Evolutionary conservation across 306 rosid genomes (phyloP).

Genomic region (Bauhinia variegata): DNA sequence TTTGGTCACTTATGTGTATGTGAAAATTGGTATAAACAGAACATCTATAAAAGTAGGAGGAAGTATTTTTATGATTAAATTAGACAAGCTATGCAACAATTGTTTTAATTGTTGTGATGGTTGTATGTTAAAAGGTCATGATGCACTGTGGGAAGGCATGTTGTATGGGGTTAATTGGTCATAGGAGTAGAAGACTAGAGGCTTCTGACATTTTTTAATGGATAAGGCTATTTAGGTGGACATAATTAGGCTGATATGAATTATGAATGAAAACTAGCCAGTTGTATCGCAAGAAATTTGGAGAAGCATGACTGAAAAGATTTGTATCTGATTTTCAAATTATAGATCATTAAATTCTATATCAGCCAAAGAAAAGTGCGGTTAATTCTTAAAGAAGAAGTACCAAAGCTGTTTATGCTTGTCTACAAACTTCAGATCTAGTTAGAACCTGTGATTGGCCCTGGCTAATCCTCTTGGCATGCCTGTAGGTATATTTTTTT

Average conservation of each 20-base stretch:
- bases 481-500: neutral
- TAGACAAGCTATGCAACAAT: neutral
- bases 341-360: no score
- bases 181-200: neutral
- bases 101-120: neutral
- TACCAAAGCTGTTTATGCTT: no score
- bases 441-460: no score
- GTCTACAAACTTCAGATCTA: no score
- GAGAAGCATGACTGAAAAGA: no score
- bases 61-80: conserved; percentile 19
- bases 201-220: neutral
- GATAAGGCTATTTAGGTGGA: neutral
- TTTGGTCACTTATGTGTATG: neutral
- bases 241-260: no score
- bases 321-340: no score
- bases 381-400: no score
- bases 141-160: neutral
- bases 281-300: no score
- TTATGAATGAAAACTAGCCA: no score
- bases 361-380: no score
- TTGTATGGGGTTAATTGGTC: neutral
- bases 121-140: neutral
- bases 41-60: conserved; percentile 27
- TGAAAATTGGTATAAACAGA: conserved; percentile 17
- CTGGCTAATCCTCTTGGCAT: conserved; percentile 9